A percentile compares a stretch with the other conserved stretches of the same genome.
These are phyloP conservation scores for Populus hybrid DNA, from an alignment of 441 rosid species.

Conservation along the genomic window DNA sequence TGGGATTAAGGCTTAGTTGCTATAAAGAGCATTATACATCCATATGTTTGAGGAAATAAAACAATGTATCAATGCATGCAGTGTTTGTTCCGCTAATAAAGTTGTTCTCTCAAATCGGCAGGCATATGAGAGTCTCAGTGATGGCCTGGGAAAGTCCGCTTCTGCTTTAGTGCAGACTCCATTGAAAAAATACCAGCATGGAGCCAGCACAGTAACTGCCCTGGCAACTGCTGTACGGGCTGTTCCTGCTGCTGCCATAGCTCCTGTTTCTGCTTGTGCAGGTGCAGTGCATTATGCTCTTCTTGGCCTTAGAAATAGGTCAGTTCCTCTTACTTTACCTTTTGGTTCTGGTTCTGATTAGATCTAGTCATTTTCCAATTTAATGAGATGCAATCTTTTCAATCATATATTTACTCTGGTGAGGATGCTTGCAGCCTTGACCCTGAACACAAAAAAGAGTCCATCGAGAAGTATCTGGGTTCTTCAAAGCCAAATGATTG, in stretches of 20 bases:
- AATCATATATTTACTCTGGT: constrained; percentile 16
- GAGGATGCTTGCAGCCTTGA: constrained; percentile 73
- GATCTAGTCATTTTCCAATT: background rate
- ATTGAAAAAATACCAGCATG: constrained; percentile 78
- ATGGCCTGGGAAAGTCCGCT: constrained; percentile 90
- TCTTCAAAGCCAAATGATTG: constrained; percentile 45
- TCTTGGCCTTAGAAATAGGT: constrained; percentile 96
- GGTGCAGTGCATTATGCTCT: constrained; percentile 77
- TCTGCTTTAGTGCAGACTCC: constrained; percentile 87
- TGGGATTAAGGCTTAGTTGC: background rate
- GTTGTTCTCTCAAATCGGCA: constrained; percentile 29
- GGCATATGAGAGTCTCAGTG: constrained; percentile 87
- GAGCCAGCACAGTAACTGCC: constrained; percentile 86
- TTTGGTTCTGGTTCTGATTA: background rate
- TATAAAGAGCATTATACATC: background rate
- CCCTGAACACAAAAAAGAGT: constrained; percentile 94
- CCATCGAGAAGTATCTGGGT: constrained; percentile 92
- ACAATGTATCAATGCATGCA: background rate
- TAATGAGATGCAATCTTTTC: background rate
- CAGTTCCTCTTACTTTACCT: constrained; percentile 12
- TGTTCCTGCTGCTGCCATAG: constrained; percentile 94
- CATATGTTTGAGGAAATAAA: background rate
- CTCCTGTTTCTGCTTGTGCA: constrained; percentile 90
- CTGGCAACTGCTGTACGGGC: constrained; percentile 74
- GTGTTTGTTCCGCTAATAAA: background rate